Base-by-base conservation (phyloP, 1,284 basidiomycete species). In the Papiliotrema laurentii region DNA sequence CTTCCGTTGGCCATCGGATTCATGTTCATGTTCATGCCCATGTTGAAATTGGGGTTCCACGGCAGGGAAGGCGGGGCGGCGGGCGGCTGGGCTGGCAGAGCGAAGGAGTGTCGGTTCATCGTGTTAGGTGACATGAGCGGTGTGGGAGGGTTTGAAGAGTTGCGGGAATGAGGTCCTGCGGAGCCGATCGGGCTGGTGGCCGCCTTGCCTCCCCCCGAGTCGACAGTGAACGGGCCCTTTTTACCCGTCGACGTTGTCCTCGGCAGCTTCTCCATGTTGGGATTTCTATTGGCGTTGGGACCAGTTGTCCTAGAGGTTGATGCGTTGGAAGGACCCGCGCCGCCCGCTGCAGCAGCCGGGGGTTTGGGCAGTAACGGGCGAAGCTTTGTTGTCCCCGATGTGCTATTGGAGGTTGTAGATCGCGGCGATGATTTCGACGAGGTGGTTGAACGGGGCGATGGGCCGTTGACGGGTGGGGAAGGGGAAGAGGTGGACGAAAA, bases 191-290 rank as follows among this genome's bases (percentile, higher is more conserved):
- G 37, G 27, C 27, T 46, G 30, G 40, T 21, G 21, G 10, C 31
- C 44, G 5, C 21, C 26, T 38, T 46, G 28, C 64, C 66, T 42
- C 66, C 66, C 19, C 69, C 71, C 24, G 59, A 56, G 53, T 73
- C 71, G 35, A 71, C 68, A 5, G 71, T 71, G 54, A 72, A 72
- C 11, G 68, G 63, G 2, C 69, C 71, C 56, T 71, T 71, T 53
- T 68, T 68, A 27, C 58, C 54, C 16, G 56, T 47, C 2, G 55
- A 44, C 2, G 63, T 59, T 25, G 66, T 53, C 64, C 61, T 65
- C n/a, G 57, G 57, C 34, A 63, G 58, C 45, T 60, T 62, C 13
- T 66, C 63, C 69, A 73, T 71, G 47, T 58, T 68, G 42, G 28
- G 36, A 26, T 30, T 31, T 37, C n/a, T 26, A 9, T n/a, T 19